phyloP scores from a whole-genome alignment of 2,329 filamentous ascomycete genomes.

The Balansia obtecta region DNA sequence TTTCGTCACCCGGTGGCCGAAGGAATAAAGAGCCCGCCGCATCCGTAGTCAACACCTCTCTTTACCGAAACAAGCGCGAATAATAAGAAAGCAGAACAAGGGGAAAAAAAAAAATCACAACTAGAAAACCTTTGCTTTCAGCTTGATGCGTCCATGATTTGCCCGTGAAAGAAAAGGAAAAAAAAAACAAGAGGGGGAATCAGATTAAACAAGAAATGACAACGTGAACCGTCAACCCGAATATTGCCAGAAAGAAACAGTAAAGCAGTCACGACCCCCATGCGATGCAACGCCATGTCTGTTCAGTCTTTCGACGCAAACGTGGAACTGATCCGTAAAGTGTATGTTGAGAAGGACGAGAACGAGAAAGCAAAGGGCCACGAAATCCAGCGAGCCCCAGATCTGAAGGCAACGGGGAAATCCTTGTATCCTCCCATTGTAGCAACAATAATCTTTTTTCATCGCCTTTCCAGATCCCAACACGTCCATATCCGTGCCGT shows the following conservation, averaged over 20 bases:
- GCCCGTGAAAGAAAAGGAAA: not conserved
- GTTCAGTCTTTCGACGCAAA: not conserved
- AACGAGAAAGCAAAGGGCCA: not conserved
- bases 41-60: not conserved
- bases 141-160: not conserved
- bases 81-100: not conserved
- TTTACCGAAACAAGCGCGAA: not conserved
- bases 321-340: not conserved
- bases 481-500: conserved; percentile 3
- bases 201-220: conserved; percentile 2
- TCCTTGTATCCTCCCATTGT: not conserved
- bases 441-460: not conserved
- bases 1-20: not conserved
- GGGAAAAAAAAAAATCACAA: not conserved
- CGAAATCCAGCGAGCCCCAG: not conserved
- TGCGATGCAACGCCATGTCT: conserved; percentile 4
- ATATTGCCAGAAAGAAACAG: not conserved
- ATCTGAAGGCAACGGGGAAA: too few species aligned
- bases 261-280: conserved; percentile 1
- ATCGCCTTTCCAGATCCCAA: not conserved
- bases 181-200: conserved; percentile 5
- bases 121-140: not conserved
- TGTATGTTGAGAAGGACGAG: not conserved
- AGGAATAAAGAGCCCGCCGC: not conserved
- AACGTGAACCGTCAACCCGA: not conserved